Percentiles rank a stretch among this genome's conserved stretches.
These are phyloP conservation scores for Tricholoma flavovirens DNA, from an alignment of 768 basidiomycete genomes.

Conservation along the genomic window DNA sequence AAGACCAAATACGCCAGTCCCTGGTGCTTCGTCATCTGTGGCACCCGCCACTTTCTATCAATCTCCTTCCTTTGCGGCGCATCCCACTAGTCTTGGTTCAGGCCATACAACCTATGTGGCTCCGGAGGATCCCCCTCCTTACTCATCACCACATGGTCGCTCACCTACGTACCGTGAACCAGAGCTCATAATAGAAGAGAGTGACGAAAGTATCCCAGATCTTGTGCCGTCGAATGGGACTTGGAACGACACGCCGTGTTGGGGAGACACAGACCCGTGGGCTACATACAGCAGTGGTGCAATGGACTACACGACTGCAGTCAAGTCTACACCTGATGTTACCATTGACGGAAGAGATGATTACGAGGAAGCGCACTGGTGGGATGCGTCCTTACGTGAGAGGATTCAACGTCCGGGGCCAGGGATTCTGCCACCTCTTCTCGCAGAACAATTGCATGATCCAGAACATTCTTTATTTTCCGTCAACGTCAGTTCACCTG, in stretches of 20 bases:
- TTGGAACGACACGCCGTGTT: slow-evolving; percentile 6
- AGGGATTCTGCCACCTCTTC: slow-evolving; percentile 62
- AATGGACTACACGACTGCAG: slow-evolving; percentile 14
- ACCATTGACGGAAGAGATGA: slow-evolving; percentile 56
- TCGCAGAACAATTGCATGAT: slow-evolving; percentile 65
- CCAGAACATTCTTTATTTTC: slow-evolving; percentile 68
- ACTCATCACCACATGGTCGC: slow-evolving; percentile 22
- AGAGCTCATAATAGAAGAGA: slow-evolving; percentile 44
- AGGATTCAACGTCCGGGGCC: slow-evolving; percentile 54
- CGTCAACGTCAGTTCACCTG: slow-evolving; percentile 37
- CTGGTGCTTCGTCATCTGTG: slow-evolving; percentile 21
- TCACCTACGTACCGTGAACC: slow-evolving; percentile 46
- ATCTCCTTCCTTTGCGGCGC: slow-evolving; percentile 33
- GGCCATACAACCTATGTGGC: slow-evolving; percentile 35
- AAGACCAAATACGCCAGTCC: slow-evolving; percentile 37
- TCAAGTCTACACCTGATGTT: slow-evolving; percentile 24
- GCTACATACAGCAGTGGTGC: slow-evolving; percentile 13
- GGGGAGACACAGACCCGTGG: slow-evolving; percentile 1
- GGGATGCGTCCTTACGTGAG: slow-evolving; percentile 47
- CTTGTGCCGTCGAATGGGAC: slow-evolving; percentile 25
- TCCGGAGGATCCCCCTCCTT: slow-evolving; percentile 32
- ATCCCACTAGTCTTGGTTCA: slow-evolving; percentile 37
- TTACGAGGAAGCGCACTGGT: slow-evolving; percentile 65
- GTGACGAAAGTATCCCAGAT: slow-evolving; percentile 27
- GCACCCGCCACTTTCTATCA: slow-evolving; percentile 36